These are phyloP conservation scores for Blastosporella zonata DNA, from an alignment of 1,284 basidiomycete species.

Conservation along the genomic window DNA sequence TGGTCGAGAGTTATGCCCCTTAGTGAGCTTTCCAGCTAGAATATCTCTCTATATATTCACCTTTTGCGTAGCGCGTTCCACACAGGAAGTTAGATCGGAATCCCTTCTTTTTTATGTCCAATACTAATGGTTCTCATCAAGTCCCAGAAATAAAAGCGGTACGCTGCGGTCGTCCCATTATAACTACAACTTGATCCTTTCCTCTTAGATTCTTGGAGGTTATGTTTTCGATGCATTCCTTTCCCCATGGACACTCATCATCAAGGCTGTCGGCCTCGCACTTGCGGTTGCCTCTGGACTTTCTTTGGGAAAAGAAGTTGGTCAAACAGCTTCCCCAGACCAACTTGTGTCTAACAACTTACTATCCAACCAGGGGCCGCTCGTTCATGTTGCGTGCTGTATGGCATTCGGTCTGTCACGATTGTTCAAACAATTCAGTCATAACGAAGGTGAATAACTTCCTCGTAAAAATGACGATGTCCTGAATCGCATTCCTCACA, in stretches of 20 bases:
- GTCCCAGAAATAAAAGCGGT: constrained; percentile 80
- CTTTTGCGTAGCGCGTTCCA: constrained; percentile 59
- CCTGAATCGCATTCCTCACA: constrained; percentile 23
- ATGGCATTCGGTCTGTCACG: constrained; percentile 58
- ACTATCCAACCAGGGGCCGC: constrained; percentile 46
- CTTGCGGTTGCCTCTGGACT: constrained; percentile 77
- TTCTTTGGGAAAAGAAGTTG: constrained; percentile 71
- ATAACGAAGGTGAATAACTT: constrained; percentile 53
- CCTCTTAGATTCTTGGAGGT: constrained; percentile 61
- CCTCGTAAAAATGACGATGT: neutral
- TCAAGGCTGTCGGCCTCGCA: constrained; percentile 75
- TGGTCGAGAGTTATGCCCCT: constrained; percentile 67
- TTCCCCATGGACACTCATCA: constrained; percentile 70
- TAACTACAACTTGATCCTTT: neutral
- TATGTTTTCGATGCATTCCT: constrained; percentile 72
- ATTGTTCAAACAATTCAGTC: constrained; percentile 52
- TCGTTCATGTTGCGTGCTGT: constrained; percentile 72
- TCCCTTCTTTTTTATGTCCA: neutral
- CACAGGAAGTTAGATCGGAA: constrained; percentile 60
- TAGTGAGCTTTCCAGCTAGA: constrained; percentile 45
- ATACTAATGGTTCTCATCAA: constrained; percentile 22
- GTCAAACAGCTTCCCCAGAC: neutral
- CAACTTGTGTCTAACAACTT: neutral
- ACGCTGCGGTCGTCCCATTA: constrained; percentile 21
- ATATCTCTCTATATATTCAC: constrained; percentile 1